A percentile compares a stretch with the other conserved stretches of the same genome.
Conservation (phyloP, 2,329 filamentous ascomycete genomes). For the Arachnomyces sp. region DNA sequence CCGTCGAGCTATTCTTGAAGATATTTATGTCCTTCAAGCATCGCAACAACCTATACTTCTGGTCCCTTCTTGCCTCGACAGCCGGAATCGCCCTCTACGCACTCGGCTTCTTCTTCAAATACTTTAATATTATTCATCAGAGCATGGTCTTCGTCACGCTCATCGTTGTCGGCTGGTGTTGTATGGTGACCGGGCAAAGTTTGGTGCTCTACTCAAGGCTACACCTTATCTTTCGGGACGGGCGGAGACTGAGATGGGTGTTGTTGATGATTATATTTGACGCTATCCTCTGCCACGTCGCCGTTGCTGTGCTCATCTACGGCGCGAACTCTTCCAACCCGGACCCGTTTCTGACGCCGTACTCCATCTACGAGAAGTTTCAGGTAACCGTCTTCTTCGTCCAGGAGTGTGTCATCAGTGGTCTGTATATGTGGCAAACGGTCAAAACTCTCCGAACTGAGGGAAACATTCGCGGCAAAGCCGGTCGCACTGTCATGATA, state of each 20-base stretch:
- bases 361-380: conserved; percentile 14
- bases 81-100: too few species aligned
- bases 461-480: too few species aligned
- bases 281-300: conserved; percentile 12
- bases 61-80: too few species aligned
- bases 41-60: too few species aligned
- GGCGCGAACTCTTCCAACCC: conserved; percentile 9
- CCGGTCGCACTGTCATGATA: conserved; percentile 23
- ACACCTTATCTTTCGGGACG: conserved; percentile 11
- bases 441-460: conserved; percentile 6
- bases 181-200: conserved; percentile 12
- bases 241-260: conserved; percentile 10
- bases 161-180: conserved; percentile 8
- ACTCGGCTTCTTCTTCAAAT: too few species aligned
- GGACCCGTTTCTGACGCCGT: conserved; percentile 5
- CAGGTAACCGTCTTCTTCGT: conserved; percentile 15
- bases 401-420: conserved; percentile 15
- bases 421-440: conserved; percentile 14
- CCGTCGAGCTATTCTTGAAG: too few species aligned
- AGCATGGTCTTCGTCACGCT: too few species aligned
- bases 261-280: conserved; percentile 13
- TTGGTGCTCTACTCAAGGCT: conserved; percentile 17
- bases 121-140: too few species aligned
- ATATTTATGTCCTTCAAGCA: too few species aligned
- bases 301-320: conserved; percentile 11